These are phyloP conservation scores for Pelargonium fulgidum DNA, from an alignment of 441 rosid genomes.

Conservation along the genomic window DNA sequence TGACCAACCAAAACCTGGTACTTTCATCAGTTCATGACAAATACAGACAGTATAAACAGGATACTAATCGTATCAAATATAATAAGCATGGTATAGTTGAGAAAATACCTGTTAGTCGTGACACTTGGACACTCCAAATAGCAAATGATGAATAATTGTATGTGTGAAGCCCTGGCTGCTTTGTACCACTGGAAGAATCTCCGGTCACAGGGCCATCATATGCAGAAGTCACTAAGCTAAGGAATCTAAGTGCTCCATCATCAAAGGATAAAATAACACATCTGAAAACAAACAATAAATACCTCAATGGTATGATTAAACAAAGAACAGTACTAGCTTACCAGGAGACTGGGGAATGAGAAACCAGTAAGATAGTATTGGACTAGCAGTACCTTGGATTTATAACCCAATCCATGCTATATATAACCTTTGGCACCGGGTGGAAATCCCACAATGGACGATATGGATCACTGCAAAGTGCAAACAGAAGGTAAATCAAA, in stretches of 20 bases:
- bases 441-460: slow-evolving; percentile 79
- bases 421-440: slow-evolving; percentile 56
- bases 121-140: slow-evolving; percentile 79
- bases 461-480: slow-evolving; percentile 84
- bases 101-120: slow-evolving; percentile 56
- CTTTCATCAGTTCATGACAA: background rate
- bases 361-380: slow-evolving; percentile 4
- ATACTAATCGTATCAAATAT: background rate
- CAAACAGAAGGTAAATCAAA: slow-evolving; percentile 27
- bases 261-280: slow-evolving; percentile 68
- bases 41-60: background rate
- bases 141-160: slow-evolving; percentile 61
- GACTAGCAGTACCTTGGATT: slow-evolving; percentile 54
- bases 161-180: slow-evolving; percentile 62
- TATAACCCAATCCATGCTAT: slow-evolving; percentile 67
- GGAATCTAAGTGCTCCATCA: slow-evolving; percentile 66
- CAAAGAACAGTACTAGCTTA: no score
- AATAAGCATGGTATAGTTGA: background rate
- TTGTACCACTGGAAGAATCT: slow-evolving; percentile 44
- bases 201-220: slow-evolving; percentile 72
- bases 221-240: slow-evolving; percentile 72
- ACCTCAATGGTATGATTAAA: slow-evolving; percentile 9
- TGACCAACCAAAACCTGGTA: background rate
- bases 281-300: slow-evolving; percentile 31
- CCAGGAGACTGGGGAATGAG: background rate